Conservation (phyloP, 1,284 basidiomycete genomes). For the Psilocybe mexicana region DNA sequence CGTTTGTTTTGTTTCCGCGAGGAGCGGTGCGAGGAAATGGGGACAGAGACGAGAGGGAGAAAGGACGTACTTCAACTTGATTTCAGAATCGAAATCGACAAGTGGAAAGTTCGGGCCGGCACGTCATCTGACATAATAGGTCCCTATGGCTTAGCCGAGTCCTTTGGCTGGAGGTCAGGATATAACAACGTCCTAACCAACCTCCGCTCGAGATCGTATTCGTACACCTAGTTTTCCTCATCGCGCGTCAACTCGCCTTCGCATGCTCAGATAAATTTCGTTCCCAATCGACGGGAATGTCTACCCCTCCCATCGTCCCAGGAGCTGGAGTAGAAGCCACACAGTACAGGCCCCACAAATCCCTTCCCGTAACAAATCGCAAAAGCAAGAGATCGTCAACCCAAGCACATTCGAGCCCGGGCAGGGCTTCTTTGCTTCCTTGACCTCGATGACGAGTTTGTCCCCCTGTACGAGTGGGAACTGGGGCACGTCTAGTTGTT, state of each 20-base stretch:
- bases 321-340: slow-evolving; percentile 1
- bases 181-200: neutral
- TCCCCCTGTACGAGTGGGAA: neutral
- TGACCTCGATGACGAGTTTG: slow-evolving; percentile 24
- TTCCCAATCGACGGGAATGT: neutral
- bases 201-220: slow-evolving; percentile 6
- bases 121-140: no score
- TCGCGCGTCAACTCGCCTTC: slow-evolving; percentile 8
- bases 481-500: neutral
- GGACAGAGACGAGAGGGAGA: no score
- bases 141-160: no score
- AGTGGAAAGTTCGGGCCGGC: no score
- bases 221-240: slow-evolving; percentile 3
- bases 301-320: neutral
- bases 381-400: slow-evolving; percentile 19
- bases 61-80: no score
- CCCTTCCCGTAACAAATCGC: neutral
- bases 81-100: no score
- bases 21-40: no score
- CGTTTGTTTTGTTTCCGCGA: slow-evolving; percentile 48
- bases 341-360: slow-evolving; percentile 22
- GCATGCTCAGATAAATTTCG: slow-evolving; percentile 6
- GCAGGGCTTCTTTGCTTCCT: slow-evolving; percentile 29
- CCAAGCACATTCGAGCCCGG: slow-evolving; percentile 31
- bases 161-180: no score